Percentiles rank a stretch among this genome's conserved stretches.
Conservation (phyloP, 257 asterid genomes). For the Scutellaria baicalensis region DNA sequence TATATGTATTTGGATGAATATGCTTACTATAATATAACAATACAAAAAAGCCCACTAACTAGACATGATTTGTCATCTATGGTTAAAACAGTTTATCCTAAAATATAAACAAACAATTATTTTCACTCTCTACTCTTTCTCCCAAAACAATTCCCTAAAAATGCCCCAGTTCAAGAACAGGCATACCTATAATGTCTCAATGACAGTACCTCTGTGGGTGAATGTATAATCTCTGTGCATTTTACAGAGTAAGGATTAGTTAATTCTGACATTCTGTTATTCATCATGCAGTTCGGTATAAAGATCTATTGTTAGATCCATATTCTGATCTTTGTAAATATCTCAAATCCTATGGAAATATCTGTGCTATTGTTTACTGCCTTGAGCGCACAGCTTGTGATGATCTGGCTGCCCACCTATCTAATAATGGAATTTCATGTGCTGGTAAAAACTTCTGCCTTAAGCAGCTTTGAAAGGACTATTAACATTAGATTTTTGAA, state of each 20-base stretch:
- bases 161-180: too few species aligned
- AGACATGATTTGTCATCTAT: too few species aligned
- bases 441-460: constrained; percentile 51
- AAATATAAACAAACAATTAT: too few species aligned
- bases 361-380: constrained; percentile 87
- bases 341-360: constrained; percentile 73
- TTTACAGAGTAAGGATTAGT: neutral
- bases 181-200: neutral
- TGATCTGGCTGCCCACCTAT: constrained; percentile 72
- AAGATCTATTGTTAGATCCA: constrained; percentile 82
- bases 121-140: too few species aligned
- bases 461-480: constrained; percentile 5
- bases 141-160: too few species aligned
- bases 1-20: too few species aligned
- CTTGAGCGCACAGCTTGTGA: constrained; percentile 91
- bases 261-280: constrained; percentile 8
- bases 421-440: constrained; percentile 61
- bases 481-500: constrained; percentile 11
- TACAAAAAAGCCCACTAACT: too few species aligned
- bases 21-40: too few species aligned
- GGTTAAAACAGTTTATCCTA: too few species aligned
- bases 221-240: neutral
- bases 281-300: constrained; percentile 77
- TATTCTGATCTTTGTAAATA: constrained; percentile 71
- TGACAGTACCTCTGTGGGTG: neutral